Evolutionary conservation across 768 basidiomycete species (phyloP), one percentile per base, ranked within the genome.

Genomic region (Xerocomellus chrysenteron): DNA sequence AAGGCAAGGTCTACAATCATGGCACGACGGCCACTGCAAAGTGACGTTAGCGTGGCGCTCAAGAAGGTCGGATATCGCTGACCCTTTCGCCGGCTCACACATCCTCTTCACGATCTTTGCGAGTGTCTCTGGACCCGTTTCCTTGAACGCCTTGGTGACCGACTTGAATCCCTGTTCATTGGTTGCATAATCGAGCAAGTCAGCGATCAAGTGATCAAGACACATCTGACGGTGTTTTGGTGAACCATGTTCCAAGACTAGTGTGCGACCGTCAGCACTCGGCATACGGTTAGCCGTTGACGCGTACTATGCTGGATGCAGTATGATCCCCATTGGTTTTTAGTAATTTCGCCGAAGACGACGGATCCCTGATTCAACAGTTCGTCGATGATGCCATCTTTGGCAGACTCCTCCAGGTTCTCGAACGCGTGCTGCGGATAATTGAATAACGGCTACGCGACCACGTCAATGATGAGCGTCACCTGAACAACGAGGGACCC

Each of bases 321-420:
- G 63, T 92, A 93, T 1, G 89, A 87, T 12, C 92, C 92, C 91
- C 91, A 94, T 67, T 93, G 91, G 58, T 84, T 94, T 75, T 90
- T 92, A 19, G 87, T 78, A 17, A 93, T 89, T 61, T 92, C 88
- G 21, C 81, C 78, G 60, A 92, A 92, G 26, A 88, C 78, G 1
- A 67, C 68, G 2, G 80, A 69, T 14, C 90, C 90, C 54, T 88
- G 84, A 56, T 88, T 86, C 54, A 92, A 80, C n/a, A 92, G 68
- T 64, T 92, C 90, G 53, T 90, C 87, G 7, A 92, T 85, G 55
- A 92, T 92, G 0, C 87, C 89, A 53, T 91, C 89, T 69, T 92
- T 92, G 6, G 89, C 90, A 35, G 82, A 83, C 39, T 88, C 85
- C 70, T 92, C 90, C 0, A 92, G 80, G 65, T 92, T 92, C 71